Evolutionary conservation across 2,329 filamentous ascomycete species (phyloP), one percentile per base, ranked within the genome.

Genomic region (Fusarium papillatum): DNA sequence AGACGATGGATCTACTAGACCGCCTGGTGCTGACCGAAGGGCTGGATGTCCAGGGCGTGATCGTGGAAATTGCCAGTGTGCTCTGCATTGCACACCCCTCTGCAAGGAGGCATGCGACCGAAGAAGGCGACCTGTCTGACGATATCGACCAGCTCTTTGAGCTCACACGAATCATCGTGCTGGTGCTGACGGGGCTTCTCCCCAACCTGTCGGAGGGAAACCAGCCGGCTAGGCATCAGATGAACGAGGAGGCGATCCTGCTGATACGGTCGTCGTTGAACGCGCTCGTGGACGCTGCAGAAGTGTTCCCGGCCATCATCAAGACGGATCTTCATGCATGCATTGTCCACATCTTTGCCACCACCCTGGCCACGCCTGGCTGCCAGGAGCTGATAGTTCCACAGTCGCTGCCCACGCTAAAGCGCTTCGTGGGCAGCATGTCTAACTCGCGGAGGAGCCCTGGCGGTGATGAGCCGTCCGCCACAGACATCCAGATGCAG

Each of bases 121-220:
- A 93, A 46, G 94, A 95, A 64, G 93, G 93, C 19, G 94, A 97
- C 82, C 87, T 99, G 14, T 98, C 95, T 0, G 97, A 99, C 80
- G 97, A 99, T 81, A 98, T 99, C 74, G 97, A 99, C 81, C 97
- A 99, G 84, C 89, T 99, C 1, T 99, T 99, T 80, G 97, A 99
- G 84, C 88, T 99, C 59, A 99, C 97, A 0, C 92, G 97, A 75
- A 98, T 98, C 81, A 98, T 98, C 74, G 96, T 98, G 19, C 88
- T 99, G 11, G 96, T 98, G 2, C 88, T 99, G 34, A 94, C 95
- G 1, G 95, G 96, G 1, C 87, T 98, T 46, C 87, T 99, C 26
- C 97, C 97, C 7, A 97, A 96, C 72, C 87, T 97, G 7, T 91
- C 91, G 7, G 93, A 95, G 72, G 86, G 88, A 61, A 92, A 90